Conservation (phyloP, 2,329 filamentous ascomycete genomes). For the Xylaria sp. region DNA sequence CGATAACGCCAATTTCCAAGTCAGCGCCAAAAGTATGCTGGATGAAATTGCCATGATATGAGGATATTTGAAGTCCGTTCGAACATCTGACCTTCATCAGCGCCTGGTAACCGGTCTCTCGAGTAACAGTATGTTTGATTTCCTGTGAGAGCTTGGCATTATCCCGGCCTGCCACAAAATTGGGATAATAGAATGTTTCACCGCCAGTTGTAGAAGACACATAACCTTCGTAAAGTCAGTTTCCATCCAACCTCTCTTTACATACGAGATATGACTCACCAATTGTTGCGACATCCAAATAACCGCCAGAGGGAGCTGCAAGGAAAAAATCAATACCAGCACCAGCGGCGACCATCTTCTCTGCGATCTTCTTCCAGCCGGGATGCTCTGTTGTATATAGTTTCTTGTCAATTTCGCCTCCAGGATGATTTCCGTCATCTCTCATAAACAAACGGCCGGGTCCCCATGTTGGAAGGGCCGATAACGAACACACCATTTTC, state of each 20-base stretch:
- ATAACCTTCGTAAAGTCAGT: slow-evolving; percentile 66
- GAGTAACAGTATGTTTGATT: slow-evolving; percentile 83
- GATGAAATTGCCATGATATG: slow-evolving; percentile 96
- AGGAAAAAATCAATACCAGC: slow-evolving; percentile 95
- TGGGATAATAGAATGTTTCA: slow-evolving; percentile 96
- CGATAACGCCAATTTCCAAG: slow-evolving; percentile 90
- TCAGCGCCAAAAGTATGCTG: slow-evolving; percentile 96
- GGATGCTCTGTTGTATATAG: slow-evolving; percentile 90
- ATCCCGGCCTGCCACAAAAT: slow-evolving; percentile 90
- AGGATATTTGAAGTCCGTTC: slow-evolving; percentile 90
- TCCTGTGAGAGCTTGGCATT: slow-evolving; percentile 84
- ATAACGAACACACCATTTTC: slow-evolving; percentile 88
- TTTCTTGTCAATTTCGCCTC: slow-evolving; percentile 91
- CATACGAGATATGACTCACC: slow-evolving; percentile 61
- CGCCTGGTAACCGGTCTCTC: slow-evolving; percentile 94
- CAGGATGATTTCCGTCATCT: slow-evolving; percentile 86
- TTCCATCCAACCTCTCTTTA: background rate
- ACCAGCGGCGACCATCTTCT: slow-evolving; percentile 87
- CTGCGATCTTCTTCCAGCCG: slow-evolving; percentile 84
- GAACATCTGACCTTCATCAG: slow-evolving; percentile 99
- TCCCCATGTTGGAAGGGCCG: slow-evolving; percentile 90
- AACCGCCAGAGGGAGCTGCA: slow-evolving; percentile 87
- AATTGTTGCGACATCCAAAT: slow-evolving; percentile 92
- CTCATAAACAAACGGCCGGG: slow-evolving; percentile 86
- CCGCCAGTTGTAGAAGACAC: slow-evolving; percentile 90